Evolutionary conservation across 1,139 yeast genomes (phyloP).

Genomic region (Neolecta irregularis): DNA sequence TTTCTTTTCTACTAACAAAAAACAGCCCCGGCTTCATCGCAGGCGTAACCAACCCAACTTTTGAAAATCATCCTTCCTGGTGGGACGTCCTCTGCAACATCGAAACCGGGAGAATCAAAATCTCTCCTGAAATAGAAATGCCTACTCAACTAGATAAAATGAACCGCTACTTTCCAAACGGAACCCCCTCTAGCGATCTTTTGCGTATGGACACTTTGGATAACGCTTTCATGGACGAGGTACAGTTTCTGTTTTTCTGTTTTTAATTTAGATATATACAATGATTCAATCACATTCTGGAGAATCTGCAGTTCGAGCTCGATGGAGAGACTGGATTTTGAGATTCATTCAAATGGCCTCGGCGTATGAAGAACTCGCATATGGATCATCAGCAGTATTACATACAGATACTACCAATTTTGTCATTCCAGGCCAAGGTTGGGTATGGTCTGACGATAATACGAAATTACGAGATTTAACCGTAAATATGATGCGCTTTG

Average conservation of each 20-base stretch:
- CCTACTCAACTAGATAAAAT: constrained; percentile 8
- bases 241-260: constrained; percentile 1
- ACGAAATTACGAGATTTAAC: constrained; percentile 20
- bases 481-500: constrained; percentile 21
- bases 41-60: constrained; percentile 54
- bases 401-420: constrained; percentile 18
- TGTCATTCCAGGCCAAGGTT: constrained; percentile 23
- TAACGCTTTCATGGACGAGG: constrained; percentile 22
- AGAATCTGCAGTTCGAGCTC: constrained; percentile 22
- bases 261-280: constrained; percentile 14
- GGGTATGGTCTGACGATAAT: constrained; percentile 22
- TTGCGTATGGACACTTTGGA: too few relatives aligned
- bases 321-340: constrained; percentile 22
- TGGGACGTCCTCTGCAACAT: constrained; percentile 50
- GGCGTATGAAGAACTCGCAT: constrained; percentile 21
- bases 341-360: constrained; percentile 24
- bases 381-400: constrained; percentile 23
- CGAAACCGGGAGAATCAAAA: constrained; percentile 33
- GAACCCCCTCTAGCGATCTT: constrained; percentile 11
- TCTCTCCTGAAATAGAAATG: constrained; percentile 15
- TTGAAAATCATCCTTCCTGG: constrained; percentile 39
- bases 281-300: constrained; percentile 25
- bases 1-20: neutral
- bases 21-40: constrained; percentile 37
- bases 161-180: constrained; percentile 8